A percentile compares a stretch with the other conserved stretches of the same genome.
Evolutionary conservation across 805 yeast species (phyloP).

Genomic region (Pichia membranifaciens): DNA sequence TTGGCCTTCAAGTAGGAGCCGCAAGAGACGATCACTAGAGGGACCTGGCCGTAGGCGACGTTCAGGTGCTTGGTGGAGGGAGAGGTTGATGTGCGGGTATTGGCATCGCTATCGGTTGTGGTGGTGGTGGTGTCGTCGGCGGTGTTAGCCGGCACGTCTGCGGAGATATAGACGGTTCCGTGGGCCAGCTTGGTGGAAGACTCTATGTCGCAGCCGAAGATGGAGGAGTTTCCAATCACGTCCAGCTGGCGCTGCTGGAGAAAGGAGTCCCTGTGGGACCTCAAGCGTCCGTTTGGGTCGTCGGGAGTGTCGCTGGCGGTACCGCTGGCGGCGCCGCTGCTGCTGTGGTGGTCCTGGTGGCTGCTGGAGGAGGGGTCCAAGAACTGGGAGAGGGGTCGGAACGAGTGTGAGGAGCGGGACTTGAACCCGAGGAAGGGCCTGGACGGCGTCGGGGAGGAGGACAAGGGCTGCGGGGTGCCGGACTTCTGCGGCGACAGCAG

Average conservation of each 20-base stretch:
- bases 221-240: conserved; percentile 42
- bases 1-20: conserved; percentile 78
- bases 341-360: conserved; percentile 11
- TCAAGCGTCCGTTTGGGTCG: conserved; percentile 21
- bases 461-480: neutral
- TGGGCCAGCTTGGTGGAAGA: conserved; percentile 70
- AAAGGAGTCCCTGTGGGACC: conserved; percentile 48
- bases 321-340: neutral
- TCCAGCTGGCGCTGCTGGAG: conserved; percentile 36
- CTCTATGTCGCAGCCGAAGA: conserved; percentile 77
- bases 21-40: conserved; percentile 92
- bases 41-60: conserved; percentile 80
- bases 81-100: no score
- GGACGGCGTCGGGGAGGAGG: conserved; percentile 26
- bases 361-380: conserved; percentile 23
- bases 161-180: conserved; percentile 62
- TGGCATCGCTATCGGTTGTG: no score
- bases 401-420: conserved; percentile 44
- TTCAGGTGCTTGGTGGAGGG: neutral
- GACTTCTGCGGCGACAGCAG: conserved; percentile 7
- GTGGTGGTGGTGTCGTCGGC: conserved; percentile 39
- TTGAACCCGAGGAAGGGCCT: conserved; percentile 47
- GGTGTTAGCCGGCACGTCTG: conserved; percentile 1
- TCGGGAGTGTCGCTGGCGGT: neutral
- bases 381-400: conserved; percentile 28